A percentile compares a stretch with the other conserved stretches of the same genome.
Evolutionary conservation across 345 rosid species (phyloP).

Genomic region (Eucalyptus urophylla): DNA sequence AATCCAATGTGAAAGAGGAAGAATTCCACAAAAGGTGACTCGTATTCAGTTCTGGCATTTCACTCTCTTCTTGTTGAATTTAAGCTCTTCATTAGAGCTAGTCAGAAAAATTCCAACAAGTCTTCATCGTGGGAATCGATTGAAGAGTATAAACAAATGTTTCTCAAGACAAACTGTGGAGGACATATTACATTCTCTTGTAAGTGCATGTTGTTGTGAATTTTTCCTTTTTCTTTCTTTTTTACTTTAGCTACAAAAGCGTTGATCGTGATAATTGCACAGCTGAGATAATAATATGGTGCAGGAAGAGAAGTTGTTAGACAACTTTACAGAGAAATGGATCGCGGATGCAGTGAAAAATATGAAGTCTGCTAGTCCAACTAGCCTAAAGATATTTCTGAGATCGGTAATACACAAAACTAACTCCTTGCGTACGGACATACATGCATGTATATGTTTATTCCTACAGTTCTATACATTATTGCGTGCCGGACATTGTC

Average conservation of each 20-base stretch:
- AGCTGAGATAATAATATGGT: not conserved
- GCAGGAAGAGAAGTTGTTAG: not conserved
- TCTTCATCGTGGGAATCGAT: not conserved
- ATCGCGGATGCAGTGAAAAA: not conserved
- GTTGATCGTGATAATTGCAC: not conserved
- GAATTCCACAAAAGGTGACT: not conserved
- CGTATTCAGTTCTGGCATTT: not conserved
- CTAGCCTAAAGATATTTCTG: conserved; percentile 10
- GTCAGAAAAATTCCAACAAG: not conserved
- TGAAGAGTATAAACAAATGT: conserved; percentile 1
- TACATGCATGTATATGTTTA: no score
- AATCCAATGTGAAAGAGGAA: not conserved
- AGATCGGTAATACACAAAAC: not conserved
- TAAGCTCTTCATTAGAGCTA: not conserved
- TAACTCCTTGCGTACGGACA: no score
- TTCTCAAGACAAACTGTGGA: conserved; percentile 3
- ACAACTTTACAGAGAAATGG: not conserved
- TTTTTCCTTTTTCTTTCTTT: not conserved
- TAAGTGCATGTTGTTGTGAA: not conserved
- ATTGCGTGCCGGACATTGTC: not conserved
- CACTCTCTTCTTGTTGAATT: not conserved
- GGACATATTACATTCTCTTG: not conserved
- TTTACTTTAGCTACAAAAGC: not conserved
- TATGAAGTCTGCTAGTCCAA: conserved; percentile 6
- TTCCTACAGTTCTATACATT: no score